Percentiles rank a stretch among this genome's conserved stretches.
Evolutionary conservation across 2,329 filamentous ascomycete species (phyloP).

Genomic region (Pseudophaeomoniella oleicola): DNA sequence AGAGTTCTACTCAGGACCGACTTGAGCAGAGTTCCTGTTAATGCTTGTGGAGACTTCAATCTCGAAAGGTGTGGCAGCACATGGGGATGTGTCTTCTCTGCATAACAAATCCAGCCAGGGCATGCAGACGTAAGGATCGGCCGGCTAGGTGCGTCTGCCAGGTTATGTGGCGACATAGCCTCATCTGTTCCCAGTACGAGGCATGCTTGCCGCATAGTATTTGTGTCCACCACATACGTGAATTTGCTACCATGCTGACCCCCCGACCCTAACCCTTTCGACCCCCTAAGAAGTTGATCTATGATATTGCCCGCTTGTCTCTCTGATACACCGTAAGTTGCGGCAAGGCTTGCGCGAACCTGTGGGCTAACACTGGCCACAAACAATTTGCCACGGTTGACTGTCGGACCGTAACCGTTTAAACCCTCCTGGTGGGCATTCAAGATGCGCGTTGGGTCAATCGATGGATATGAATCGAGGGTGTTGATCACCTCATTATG

Average conservation of each 20-base stretch:
- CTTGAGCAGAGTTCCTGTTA: constrained; percentile 82
- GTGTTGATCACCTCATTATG: constrained; percentile 79
- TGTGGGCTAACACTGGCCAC: constrained; percentile 90
- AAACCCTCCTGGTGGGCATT: constrained; percentile 14
- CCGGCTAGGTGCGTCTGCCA: constrained; percentile 8
- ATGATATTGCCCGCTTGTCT: constrained; percentile 68
- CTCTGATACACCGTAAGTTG: constrained; percentile 63
- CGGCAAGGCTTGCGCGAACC: constrained; percentile 74
- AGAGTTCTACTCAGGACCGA: constrained; percentile 62
- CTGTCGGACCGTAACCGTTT: constrained; percentile 29
- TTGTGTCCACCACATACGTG: constrained; percentile 82
- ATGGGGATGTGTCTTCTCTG: constrained; percentile 93
- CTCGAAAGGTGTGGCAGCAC: constrained; percentile 80
- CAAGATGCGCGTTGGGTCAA: constrained; percentile 25
- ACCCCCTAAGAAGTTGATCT: constrained; percentile 59
- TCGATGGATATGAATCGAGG: constrained; percentile 48
- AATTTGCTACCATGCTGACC: constrained; percentile 65
- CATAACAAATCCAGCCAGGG: constrained; percentile 97
- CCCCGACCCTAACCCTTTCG: constrained; percentile 51
- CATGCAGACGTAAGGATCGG: constrained; percentile 67
- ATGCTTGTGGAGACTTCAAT: constrained; percentile 85
- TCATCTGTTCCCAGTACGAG: constrained; percentile 69
- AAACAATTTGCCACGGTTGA: constrained; percentile 55
- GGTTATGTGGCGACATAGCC: constrained; percentile 32
- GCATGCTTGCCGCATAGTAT: constrained; percentile 64